phyloP scores from a whole-genome alignment of 495 filamentous ascomycete species.

The Podospora fimiseda region DNA sequence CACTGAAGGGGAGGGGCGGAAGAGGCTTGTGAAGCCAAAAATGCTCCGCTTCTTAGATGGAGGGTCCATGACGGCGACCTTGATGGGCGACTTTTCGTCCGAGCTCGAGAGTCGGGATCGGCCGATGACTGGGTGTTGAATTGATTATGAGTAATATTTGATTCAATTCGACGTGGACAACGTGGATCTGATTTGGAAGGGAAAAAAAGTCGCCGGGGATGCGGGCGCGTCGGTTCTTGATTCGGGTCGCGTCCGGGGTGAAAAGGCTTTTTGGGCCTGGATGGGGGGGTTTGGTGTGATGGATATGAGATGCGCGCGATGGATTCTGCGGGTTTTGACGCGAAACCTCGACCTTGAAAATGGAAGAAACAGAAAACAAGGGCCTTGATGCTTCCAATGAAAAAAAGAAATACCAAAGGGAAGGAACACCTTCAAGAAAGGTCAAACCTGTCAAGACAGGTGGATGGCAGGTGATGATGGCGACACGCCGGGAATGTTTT shows the following conservation, averaged over 20 bases:
- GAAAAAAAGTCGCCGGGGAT: background rate
- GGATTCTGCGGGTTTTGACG: conserved; percentile 3
- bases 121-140: no score
- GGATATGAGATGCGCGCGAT: conserved; percentile 8
- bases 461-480: conserved; percentile 10
- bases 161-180: no score
- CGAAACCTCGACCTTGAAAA: conserved; percentile 5
- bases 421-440: background rate
- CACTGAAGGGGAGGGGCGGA: conserved; percentile 19
- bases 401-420: conserved; percentile 7
- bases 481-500: conserved; percentile 8
- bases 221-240: conserved; percentile 5
- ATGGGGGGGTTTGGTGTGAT: background rate
- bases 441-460: conserved; percentile 9
- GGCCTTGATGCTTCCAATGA: background rate
- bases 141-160: no score
- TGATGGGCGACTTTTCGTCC: background rate
- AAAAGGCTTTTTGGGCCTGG: conserved; percentile 5
- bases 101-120: no score
- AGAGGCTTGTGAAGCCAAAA: conserved; percentile 24
- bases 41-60: conserved; percentile 25
- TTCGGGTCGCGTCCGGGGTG: conserved; percentile 8
- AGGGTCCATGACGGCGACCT: conserved; percentile 23
- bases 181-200: background rate
- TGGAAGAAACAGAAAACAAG: background rate